Base-by-base conservation (phyloP, 2,329 filamentous ascomycete species). In the Phyllosticta capitalensis region DNA sequence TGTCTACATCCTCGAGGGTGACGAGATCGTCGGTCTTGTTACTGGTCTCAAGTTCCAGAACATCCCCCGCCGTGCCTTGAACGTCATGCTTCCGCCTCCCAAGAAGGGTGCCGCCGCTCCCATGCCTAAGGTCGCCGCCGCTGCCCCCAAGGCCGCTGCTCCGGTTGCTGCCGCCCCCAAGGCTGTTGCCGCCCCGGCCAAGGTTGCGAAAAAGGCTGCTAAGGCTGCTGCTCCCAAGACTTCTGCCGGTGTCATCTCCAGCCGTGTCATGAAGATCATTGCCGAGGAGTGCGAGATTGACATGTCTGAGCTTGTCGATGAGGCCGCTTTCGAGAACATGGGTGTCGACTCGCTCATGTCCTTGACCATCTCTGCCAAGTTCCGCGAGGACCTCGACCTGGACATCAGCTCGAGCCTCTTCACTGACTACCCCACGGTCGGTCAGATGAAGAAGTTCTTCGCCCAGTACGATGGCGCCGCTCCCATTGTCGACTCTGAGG, bases 11-110 rank as follows among this genome's bases (percentile, higher is more conserved):
- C 77, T 84, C 64, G 79, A 83, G 24, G 79, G 79, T n/a, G 76
- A 80, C 54, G 78, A 83, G 64, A 80, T 84, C 61, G 75, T 84
- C 62, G 81, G 80, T 60, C 72, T 83, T 62, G 79, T 83, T 60
- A 79, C 79, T 56, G 83, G 85, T 55, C 78, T 88, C 65, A 84
- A 84, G 72, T 88, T 88, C 76, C 81, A 83, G 69, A 78, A 82
- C 64, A 85, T 87, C 58, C 84, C 85, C 38, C 84, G 86, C 66
- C 81, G 82, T 65, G 77, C 85, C 22, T 76, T 88, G 62, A 86
- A 87, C 75, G 80, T 84, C 65, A 81, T 89, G 70, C 74, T 89
- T 63, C 85, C 86, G 58, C 84, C 84, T 1, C 76, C 79, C 53
- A 81, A 81, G 62, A 75, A 73, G 65, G 68, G 64, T 30, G 60